Evolutionary conservation across 2,329 filamentous ascomycete genomes (phyloP), one percentile per base, ranked within the genome.

Genomic region (Claviceps cyperi): DNA sequence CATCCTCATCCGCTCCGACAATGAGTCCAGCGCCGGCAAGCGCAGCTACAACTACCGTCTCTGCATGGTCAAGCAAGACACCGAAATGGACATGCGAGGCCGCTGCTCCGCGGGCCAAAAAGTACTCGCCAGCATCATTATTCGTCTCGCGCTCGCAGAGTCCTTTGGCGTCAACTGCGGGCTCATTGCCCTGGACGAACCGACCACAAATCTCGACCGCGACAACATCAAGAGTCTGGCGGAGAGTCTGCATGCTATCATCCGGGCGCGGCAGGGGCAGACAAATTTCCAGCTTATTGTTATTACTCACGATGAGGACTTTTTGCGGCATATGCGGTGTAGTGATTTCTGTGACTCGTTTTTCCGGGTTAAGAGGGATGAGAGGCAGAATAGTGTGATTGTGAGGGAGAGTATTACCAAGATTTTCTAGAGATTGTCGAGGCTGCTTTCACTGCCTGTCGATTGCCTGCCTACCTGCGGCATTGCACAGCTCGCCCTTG

Each of bases 81-180:
- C 86, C 0, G 92, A 98, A 67, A 95, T 98, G 89, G 92, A 98
- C 69, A 98, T 98, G 92, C 87, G 92, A 54, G 94, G 92, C 1
- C 86, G 92, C 50, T 98, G 92, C 74, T 94, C 86, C 57, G 92
- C 92, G 1, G 92, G 92, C 3, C 92, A 98, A 65, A 96, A 94
- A 68, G 91, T 98, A 28, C 79, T 98, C 28, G 92, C 92, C 4
- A 89, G 84, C 66, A 98, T 98, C 69, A 94, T 98, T 67, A 96
- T 98, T 65, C 90, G 92, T 1, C 78, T 98, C 28, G 92, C 94
- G 13, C 78, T 98, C 45, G 92, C 92, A 3, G 92, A 98, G 67
- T 95, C 89, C 58, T 98, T 98, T 64, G 92, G 92, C 56, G 80
- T 90, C 60, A 94, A 94, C 63, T 98, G 94, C 66, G 92, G 92